Evolutionary conservation across 2,329 filamentous ascomycete species (phyloP).

Genomic region (Diplocarpon mali): DNA sequence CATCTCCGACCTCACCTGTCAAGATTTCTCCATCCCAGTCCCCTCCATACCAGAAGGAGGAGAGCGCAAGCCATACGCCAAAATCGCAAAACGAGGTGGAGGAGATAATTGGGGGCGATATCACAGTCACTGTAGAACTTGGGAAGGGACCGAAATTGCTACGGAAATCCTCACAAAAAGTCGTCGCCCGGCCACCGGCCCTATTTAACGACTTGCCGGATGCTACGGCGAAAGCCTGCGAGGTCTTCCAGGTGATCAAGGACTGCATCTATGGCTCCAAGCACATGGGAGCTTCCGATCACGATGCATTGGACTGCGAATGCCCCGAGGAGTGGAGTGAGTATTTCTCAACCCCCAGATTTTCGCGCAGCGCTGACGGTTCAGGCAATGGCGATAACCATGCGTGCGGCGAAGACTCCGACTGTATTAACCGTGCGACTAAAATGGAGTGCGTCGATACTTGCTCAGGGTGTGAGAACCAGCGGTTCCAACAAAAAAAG

Average conservation of each 20-base stretch:
- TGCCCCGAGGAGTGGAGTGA: constrained; percentile 91
- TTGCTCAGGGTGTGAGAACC: constrained; percentile 80
- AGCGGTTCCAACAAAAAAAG: constrained; percentile 82
- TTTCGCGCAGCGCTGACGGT: constrained; percentile 26
- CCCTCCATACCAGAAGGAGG: constrained; percentile 19
- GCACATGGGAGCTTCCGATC: constrained; percentile 80
- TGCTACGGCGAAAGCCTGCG: constrained; percentile 63
- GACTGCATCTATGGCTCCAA: constrained; percentile 89
- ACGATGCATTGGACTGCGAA: constrained; percentile 86
- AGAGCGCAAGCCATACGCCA: constrained; percentile 18
- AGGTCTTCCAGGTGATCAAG: constrained; percentile 68
- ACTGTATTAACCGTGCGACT: constrained; percentile 96
- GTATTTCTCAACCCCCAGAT: constrained; percentile 29
- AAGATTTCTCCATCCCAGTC: constrained; percentile 20
- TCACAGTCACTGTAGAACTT: constrained; percentile 51
- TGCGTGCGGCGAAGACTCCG: constrained; percentile 90
- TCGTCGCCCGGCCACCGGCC: constrained; percentile 47
- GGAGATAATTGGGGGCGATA: constrained; percentile 47
- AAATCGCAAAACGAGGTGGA: constrained; percentile 34
- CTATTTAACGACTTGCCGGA: constrained; percentile 70
- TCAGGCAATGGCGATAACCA: constrained; percentile 56
- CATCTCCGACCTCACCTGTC: constrained; percentile 19
- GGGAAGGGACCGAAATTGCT: constrained; percentile 60
- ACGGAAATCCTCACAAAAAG: constrained; percentile 64
- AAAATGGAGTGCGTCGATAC: constrained; percentile 95